Base-by-base conservation (phyloP, 768 basidiomycete species). In the Gyrodon lividus region DNA sequence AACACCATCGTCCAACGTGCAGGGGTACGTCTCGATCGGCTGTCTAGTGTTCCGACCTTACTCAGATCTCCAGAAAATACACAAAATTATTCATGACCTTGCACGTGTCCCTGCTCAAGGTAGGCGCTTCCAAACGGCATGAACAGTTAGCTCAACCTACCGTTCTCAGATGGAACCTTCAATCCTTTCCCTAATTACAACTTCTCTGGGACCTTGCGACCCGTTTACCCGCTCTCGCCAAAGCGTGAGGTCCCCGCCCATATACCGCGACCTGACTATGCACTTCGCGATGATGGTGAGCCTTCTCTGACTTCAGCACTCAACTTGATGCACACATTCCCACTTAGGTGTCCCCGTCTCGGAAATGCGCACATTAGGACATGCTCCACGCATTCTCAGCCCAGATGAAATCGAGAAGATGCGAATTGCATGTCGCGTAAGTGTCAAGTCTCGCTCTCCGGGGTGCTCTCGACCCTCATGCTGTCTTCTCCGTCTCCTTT, bases 251-350 rank as follows among this genome's bases (percentile, higher is more conserved):
- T 98, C 3, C 97, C 95, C 8, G 80, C 77, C 23, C 85, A 92
- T 63, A 97, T 99, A 59, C 80, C 78, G 9, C 75, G 83, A 50
- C 97, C 97, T 4, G 97, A 98, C 62, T 97, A 98, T 72, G 90
- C 88, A 17, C 54, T 58, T 16, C 60, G 65, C 22, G 75, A 81
- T 56, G 73, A 83, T 58, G 80, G 88, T 89, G 66, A 74, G 77
- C 59, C 71, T 6, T 17, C 4, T 38, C 14, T 6, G 9, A 28
- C 34, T 4, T 2, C 42, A 8, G 5, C 44, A 26, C 26, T 24
- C n/a, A 14, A 9, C 3, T 9, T 24, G 30, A 50, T 24, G 8
- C 46, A 45, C 34, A 39, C 39, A 24, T 50, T 43, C 40, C 54
- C 26, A 4, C 62, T 44, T 69, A 88, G 87, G 84, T 37, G 72